These are phyloP conservation scores for Rhododendron mucronatum DNA, from an alignment of 148 eudicot species.

Conservation along the genomic window DNA sequence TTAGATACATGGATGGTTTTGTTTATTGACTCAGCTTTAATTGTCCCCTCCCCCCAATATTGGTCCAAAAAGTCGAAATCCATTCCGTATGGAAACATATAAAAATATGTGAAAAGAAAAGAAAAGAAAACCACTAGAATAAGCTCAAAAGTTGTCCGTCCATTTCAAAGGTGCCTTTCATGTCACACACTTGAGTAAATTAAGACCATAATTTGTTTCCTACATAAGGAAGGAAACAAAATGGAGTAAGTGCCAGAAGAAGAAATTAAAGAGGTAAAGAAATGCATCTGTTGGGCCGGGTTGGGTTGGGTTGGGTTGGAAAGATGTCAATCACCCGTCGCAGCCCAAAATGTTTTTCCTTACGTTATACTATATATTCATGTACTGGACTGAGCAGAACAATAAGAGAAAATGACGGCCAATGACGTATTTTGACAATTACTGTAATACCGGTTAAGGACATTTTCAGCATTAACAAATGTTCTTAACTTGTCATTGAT, in stretches of 20 bases:
- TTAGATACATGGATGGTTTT: conserved; percentile 7
- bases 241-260: not conserved
- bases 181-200: conserved; percentile 16
- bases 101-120: not conserved
- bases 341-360: not conserved
- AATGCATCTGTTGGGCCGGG: not conserved
- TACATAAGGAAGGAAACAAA: not conserved
- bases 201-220: not conserved
- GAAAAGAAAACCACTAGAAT: not conserved
- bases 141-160: conserved; percentile 17
- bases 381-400: no score
- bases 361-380: not conserved
- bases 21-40: conserved; percentile 23
- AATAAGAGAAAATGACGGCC: no score
- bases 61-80: conserved; percentile 34
- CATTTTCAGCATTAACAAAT: no score
- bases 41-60: conserved; percentile 3
- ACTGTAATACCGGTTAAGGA: no score
- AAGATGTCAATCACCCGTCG: not conserved
- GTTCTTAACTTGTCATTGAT: no score
- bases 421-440: no score
- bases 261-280: not conserved
- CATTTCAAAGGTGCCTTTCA: conserved; percentile 30
- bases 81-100: conserved; percentile 1
- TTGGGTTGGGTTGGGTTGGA: not conserved